Percentiles rank a stretch among this genome's conserved stretches.
Evolutionary conservation across 495 filamentous ascomycete species (phyloP).

Genomic region (Penicillium crystallinum): DNA sequence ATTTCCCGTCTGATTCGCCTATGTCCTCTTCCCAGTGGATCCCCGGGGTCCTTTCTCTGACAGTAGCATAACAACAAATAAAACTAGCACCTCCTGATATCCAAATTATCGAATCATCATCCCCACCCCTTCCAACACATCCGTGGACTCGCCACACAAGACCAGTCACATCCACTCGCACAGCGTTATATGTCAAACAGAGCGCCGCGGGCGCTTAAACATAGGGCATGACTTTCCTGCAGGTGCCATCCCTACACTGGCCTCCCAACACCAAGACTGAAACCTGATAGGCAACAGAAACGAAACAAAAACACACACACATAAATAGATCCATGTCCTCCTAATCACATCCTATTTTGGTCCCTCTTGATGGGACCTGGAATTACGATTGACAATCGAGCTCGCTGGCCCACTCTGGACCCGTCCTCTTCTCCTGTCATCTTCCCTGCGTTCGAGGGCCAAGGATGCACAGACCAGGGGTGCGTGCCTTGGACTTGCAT

Average conservation of each 20-base stretch:
- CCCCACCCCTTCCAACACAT: neutral
- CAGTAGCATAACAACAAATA: neutral
- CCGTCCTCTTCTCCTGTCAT: no score
- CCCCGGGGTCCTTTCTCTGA: neutral
- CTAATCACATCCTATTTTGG: no score
- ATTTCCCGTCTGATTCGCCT: neutral
- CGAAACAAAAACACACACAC: no score
- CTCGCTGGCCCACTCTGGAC: neutral
- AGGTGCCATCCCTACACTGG: no score
- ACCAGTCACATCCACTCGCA: constrained; percentile 13
- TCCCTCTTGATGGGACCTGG: neutral
- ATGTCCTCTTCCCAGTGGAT: neutral
- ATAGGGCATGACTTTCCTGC: neutral
- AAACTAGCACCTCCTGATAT: neutral
- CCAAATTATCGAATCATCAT: constrained; percentile 2
- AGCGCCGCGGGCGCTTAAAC: constrained; percentile 20
- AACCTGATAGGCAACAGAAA: no score
- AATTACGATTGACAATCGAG: neutral
- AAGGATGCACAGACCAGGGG: constrained; percentile 3
- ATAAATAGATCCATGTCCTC: no score
- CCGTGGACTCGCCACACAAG: neutral
- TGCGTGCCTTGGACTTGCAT: neutral
- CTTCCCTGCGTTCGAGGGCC: no score
- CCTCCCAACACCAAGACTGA: neutral
- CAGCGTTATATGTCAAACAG: constrained; percentile 15